phyloP scores from a whole-genome alignment of 2,329 filamentous ascomycete species.

The Xylaria multiplex region DNA sequence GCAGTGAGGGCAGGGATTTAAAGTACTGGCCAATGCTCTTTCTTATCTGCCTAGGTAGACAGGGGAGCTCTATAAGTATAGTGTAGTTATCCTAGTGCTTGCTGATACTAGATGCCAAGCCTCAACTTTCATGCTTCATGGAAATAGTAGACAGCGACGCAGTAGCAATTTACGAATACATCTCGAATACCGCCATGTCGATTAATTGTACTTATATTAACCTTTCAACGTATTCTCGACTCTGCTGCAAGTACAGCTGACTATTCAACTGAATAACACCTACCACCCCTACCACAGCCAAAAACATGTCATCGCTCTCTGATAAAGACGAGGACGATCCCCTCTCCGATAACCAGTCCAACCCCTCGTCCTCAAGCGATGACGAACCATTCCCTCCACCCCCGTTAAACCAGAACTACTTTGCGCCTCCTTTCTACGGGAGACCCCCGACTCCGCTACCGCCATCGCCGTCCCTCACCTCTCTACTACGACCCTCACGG shows the following conservation, averaged over 20 bases:
- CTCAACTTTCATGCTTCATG: background rate
- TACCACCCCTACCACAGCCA: background rate
- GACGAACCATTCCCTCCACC: conserved; percentile 54
- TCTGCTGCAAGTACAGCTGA: background rate
- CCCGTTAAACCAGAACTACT: conserved; percentile 64
- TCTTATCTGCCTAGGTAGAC: background rate
- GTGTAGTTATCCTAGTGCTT: background rate
- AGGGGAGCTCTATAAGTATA: background rate
- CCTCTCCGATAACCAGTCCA: conserved; percentile 46
- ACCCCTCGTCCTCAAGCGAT: conserved; percentile 46
- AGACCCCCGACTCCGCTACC: conserved; percentile 94
- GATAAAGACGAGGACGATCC: conserved; percentile 43
- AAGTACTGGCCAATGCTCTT: conserved; percentile 3
- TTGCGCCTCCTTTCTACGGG: conserved; percentile 92
- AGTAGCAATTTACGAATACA: background rate
- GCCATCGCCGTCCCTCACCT: conserved; percentile 91
- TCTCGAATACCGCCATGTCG: background rate
- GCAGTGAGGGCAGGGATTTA: conserved; percentile 10
- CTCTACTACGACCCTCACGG: conserved; percentile 87
- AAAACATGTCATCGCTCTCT: conserved; percentile 43
- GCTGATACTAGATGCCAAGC: background rate
- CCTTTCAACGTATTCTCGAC: background rate
- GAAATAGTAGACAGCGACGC: no score
- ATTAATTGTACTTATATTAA: background rate
- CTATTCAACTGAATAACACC: background rate